Conservation (phyloP, 768 basidiomycete species). For the Epithele typhae region DNA sequence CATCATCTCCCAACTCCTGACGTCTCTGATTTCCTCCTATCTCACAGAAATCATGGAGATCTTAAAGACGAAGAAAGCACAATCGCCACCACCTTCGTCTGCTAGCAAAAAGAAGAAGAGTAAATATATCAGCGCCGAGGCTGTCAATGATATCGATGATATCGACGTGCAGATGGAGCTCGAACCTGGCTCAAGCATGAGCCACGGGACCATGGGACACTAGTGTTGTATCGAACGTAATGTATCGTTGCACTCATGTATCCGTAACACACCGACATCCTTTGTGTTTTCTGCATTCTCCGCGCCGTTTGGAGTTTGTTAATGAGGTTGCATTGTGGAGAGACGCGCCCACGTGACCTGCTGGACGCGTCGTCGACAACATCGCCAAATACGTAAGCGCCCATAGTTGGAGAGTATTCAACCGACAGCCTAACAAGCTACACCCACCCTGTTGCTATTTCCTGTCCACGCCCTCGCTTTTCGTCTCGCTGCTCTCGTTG, state of each 20-base stretch:
- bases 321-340: not conserved
- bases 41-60: constrained; percentile 76
- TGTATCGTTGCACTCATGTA: too few species aligned
- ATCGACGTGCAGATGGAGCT: constrained; percentile 13
- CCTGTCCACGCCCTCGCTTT: not conserved
- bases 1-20: not conserved
- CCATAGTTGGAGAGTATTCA: not conserved
- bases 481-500: not conserved
- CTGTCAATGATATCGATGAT: constrained; percentile 28
- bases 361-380: constrained; percentile 8
- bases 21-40: constrained; percentile 4
- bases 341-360: constrained; percentile 11
- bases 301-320: too few species aligned
- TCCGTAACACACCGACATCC: too few species aligned
- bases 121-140: constrained; percentile 29
- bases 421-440: too few species aligned
- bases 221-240: not conserved
- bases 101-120: constrained; percentile 22
- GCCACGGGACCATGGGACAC: not conserved
- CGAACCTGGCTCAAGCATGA: constrained; percentile 12
- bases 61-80: constrained; percentile 67
- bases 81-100: constrained; percentile 36
- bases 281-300: not conserved
- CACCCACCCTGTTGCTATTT: too few species aligned
- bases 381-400: constrained; percentile 7